Base-by-base conservation (phyloP, 225 moss, liverwort and hornwort species). In the Thuidium tamariscinum region DNA sequence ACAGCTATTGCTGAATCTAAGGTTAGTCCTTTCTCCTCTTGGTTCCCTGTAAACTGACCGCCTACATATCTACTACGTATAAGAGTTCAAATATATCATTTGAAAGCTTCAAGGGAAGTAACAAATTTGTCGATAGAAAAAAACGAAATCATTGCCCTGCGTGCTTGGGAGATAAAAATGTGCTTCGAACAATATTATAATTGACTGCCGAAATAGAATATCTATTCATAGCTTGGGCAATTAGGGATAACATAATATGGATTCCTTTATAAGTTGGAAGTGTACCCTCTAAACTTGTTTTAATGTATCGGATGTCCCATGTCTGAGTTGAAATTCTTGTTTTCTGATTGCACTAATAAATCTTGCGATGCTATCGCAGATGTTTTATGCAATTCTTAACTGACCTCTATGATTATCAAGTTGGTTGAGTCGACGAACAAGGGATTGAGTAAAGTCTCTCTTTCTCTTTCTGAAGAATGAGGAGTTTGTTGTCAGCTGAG, bases 1-100 rank as follows among this genome's bases (percentile, higher is more conserved):
- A 96, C 95, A 89, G 95, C 95, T 52, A 92, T 96, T 89, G 95
- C 95, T 62, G 90, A 95, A 82, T 89, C 93, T 16, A 93, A 96
- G 95, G 95, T 78, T 15, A 83, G 87, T 86, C 16, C 66, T 39
- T 85, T 49, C 49, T 79, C 74, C 71, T 72, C 63, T 55, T 59
- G n/a, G 51, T 69, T 75, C 73, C 21, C 61, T 70, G n/a, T 78
- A 23, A 60, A 41, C 44, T 55, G 39, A 49, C 74, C 13, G 21
- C 34, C 29, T 49, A 34, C 74, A 51, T 51, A 49, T 34, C 34
- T 20, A 13, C n/a, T n/a, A n/a, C n/a, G n/a, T n/a, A n/a, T 49
- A 32, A 74, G 49, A 74, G 32, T 32, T 48, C 21, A 34, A 7
- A 34, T 49, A 49, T 34, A 8, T 34, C 74, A 74, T 34, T 49